Percentiles rank a stretch among this genome's conserved stretches.
Evolutionary conservation across 805 yeast genomes (phyloP).

Genomic region (Metschnikowia lochheadii): DNA sequence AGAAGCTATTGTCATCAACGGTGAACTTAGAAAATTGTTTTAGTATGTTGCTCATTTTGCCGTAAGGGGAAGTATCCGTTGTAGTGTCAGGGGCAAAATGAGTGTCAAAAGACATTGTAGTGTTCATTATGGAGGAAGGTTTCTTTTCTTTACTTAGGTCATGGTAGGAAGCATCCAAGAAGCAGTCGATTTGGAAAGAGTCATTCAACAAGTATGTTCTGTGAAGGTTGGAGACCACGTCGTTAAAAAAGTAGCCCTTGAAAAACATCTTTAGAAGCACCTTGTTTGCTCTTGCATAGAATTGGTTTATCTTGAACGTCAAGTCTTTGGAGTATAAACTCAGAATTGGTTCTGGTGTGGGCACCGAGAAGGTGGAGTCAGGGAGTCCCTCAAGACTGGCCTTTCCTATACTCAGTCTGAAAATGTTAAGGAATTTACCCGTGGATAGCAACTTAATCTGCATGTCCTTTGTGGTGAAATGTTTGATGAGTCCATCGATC

Average conservation of each 20-base stretch:
- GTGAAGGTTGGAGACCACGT: constrained; percentile 48
- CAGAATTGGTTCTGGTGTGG: constrained; percentile 21
- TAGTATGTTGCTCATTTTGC: constrained; percentile 1
- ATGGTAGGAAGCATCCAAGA: constrained; percentile 45
- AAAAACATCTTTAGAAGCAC: constrained; percentile 54
- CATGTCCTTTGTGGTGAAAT: constrained; percentile 48
- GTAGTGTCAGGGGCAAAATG: constrained; percentile 2
- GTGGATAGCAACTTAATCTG: constrained; percentile 69
- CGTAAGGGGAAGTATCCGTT: background rate
- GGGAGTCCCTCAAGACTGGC: constrained; percentile 29
- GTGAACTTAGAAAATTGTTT: constrained; percentile 26
- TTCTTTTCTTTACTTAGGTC: constrained; percentile 48
- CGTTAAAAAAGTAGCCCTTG: constrained; percentile 53
- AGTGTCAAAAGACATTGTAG: constrained; percentile 10
- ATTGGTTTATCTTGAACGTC: constrained; percentile 51
- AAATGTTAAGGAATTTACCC: constrained; percentile 79
- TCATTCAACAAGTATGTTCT: constrained; percentile 54
- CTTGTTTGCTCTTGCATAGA: constrained; percentile 65
- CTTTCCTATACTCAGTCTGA: constrained; percentile 55
- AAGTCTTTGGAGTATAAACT: constrained; percentile 42
- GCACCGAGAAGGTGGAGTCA: constrained; percentile 17
- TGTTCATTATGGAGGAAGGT: constrained; percentile 22
- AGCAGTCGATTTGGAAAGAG: constrained; percentile 48
- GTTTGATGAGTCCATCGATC: constrained; percentile 69
- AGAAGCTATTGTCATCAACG: constrained; percentile 43